A percentile compares a stretch with the other conserved stretches of the same genome.
Evolutionary conservation across 2,329 filamentous ascomycete genomes (phyloP).

Genomic region (Diaporthe citriasiana): DNA sequence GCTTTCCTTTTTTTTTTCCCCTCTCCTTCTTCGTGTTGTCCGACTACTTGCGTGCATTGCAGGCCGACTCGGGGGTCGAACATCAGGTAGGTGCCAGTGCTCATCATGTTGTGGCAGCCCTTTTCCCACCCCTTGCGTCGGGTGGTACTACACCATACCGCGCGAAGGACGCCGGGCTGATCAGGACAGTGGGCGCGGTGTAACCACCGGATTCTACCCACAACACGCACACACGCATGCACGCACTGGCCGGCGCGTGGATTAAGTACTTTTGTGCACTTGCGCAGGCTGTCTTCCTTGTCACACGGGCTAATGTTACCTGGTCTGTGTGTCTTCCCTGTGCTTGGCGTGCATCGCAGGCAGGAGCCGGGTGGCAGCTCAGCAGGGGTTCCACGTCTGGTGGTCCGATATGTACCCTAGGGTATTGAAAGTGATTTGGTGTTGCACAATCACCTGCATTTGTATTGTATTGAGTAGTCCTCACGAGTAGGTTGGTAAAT

Average conservation of each 20-base stretch:
- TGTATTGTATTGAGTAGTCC: neutral
- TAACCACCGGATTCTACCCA: neutral
- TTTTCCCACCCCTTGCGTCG: neutral
- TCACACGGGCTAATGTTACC: neutral
- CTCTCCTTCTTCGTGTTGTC: neutral
- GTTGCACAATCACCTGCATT: neutral
- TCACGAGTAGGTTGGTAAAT: neutral
- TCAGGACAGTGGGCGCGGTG: neutral
- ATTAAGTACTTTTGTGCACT: neutral
- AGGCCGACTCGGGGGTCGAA: neutral
- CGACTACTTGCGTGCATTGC: neutral
- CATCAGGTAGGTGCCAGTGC: neutral
- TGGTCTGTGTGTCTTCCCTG: neutral
- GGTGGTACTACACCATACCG: neutral
- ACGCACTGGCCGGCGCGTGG: neutral
- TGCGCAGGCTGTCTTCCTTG: neutral
- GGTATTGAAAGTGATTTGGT: too few relatives aligned
- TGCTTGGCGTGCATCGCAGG: slow-evolving; percentile 13
- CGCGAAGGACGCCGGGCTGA: neutral
- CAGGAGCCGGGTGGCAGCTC: neutral
- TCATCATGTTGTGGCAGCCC: neutral
- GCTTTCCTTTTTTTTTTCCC: neutral
- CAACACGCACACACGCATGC: neutral
- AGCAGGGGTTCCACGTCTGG: neutral
- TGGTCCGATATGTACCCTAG: neutral